These are phyloP conservation scores for Suillus decipiens DNA, from an alignment of 768 basidiomycete species.

Conservation along the genomic window DNA sequence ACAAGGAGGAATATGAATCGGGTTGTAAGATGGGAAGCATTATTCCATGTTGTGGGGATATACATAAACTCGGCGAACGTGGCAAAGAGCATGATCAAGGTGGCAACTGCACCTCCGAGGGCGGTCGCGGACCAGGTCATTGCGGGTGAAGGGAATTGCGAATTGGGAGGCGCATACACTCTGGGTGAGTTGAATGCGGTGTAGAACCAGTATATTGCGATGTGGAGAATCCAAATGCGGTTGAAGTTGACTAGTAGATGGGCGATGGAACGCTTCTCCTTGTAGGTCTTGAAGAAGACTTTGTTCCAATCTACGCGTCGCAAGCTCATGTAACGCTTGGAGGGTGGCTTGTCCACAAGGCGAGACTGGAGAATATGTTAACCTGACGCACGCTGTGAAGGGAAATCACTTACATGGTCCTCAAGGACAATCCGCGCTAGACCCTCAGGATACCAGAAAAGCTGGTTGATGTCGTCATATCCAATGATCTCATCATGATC, in stretches of 20 bases:
- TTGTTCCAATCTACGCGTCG: slow-evolving; percentile 91
- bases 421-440: slow-evolving; percentile 87
- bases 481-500: slow-evolving; percentile 97
- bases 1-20: slow-evolving; percentile 90
- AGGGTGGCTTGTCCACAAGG: slow-evolving; percentile 86
- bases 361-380: slow-evolving; percentile 60
- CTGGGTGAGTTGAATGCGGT: slow-evolving; percentile 96
- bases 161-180: slow-evolving; percentile 77
- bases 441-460: slow-evolving; percentile 99
- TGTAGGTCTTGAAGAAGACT: slow-evolving; percentile 99
- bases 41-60: slow-evolving; percentile 99
- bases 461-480: slow-evolving; percentile 99
- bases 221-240: slow-evolving; percentile 96
- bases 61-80: slow-evolving; percentile 95
- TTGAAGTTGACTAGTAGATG: slow-evolving; percentile 99
- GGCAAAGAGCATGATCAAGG: slow-evolving; percentile 90
- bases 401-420: slow-evolving; percentile 65
- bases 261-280: slow-evolving; percentile 89
- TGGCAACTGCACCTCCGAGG: slow-evolving; percentile 94
- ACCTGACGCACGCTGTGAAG: neutral
- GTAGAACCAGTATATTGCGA: slow-evolving; percentile 94
- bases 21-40: slow-evolving; percentile 94
- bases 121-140: slow-evolving; percentile 97
- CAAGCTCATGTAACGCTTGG: slow-evolving; percentile 92
- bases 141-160: slow-evolving; percentile 69